Conservation (phyloP, 768 basidiomycete genomes). For the Mycena vitilis region DNA sequence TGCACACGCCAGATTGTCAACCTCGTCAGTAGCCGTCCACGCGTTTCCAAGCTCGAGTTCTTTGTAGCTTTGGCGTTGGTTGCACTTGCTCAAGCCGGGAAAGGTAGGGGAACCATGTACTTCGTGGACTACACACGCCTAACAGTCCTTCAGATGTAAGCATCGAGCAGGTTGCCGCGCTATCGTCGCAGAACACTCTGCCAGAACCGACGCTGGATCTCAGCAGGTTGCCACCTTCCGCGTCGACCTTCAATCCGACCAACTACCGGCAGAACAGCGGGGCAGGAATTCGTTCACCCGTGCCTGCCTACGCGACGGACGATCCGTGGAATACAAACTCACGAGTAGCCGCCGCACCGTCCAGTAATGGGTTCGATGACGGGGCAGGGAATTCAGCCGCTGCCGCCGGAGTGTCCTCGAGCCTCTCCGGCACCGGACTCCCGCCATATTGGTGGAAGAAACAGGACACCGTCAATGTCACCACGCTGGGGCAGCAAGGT, state of each 20-base stretch:
- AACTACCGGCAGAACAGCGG: slow-evolving; percentile 58
- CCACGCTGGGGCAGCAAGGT: slow-evolving; percentile 87
- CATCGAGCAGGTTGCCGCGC: slow-evolving; percentile 81
- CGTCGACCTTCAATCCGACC: slow-evolving; percentile 60
- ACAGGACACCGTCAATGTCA: slow-evolving; percentile 77
- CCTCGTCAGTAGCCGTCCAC: slow-evolving; percentile 82
- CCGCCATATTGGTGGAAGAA: slow-evolving; percentile 90
- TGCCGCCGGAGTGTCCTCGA: slow-evolving; percentile 65
- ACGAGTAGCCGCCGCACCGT: slow-evolving; percentile 46
- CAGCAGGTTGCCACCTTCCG: slow-evolving; percentile 62
- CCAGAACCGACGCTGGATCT: slow-evolving; percentile 81
- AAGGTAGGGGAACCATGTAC: slow-evolving; percentile 60
- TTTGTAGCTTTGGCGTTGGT: slow-evolving; percentile 91
- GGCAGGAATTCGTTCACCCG: slow-evolving; percentile 53
- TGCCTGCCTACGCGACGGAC: slow-evolving; percentile 67
- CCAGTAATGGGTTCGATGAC: slow-evolving; percentile 45
- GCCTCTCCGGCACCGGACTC: slow-evolving; percentile 75
- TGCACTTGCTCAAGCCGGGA: slow-evolving; percentile 84
- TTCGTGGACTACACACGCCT: slow-evolving; percentile 10
- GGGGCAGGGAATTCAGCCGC: slow-evolving; percentile 49
- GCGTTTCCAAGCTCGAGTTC: slow-evolving; percentile 91
- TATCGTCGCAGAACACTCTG: slow-evolving; percentile 82
- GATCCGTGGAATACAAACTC: slow-evolving; percentile 74
- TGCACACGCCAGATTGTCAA: slow-evolving; percentile 80
- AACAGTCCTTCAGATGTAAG: slow-evolving; percentile 67